Evolutionary conservation across 164 flowering plant genomes (phyloP), one percentile per base, ranked within the genome.

Genomic region (Annona squamosa): DNA sequence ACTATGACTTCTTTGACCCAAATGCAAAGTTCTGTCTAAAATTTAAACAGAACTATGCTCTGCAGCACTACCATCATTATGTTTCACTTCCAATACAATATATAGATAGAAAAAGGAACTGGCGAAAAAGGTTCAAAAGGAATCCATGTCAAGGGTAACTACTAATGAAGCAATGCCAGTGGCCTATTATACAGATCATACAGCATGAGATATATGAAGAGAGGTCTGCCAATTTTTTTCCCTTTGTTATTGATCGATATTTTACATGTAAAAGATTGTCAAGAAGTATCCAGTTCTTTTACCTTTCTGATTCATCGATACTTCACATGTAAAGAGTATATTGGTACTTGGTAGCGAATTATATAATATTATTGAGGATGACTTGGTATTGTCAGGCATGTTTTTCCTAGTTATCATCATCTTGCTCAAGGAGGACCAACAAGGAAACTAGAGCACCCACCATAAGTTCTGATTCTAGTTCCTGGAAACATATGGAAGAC

Each of bases 1-100:
- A 77, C 87, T 88, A 63, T 88, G 77, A 85, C 67, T 69, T 65
- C 68, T 65, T n/a, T 13, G 3, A 65, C 10, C 5, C 64, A 65
- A 68, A 71, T 65, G 57, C 19, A 70, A 56, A 4, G 7, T 43
- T 57, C 16, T 57, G 45, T 48, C 16, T 41, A 12, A 19, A 65
- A n/a, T 48, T 26, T 41, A 12, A 19, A 65, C 44, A 52, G 59
- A 52, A 37, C 13, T 64, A 4, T 64, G 67, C 37, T 44, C 42
- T 66, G 4, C 18, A 5, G 68, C 68, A 19, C 66, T 52, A 2
- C 9, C 57, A 63, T 5, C 37, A 64, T 64, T 52, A 19, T 63
- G 37, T 41, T 64, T 5, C 13, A 64, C 37, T 64, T 64, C 45
- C 9, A 19, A 12, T 4, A 9, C 42, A 48, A 13, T 4, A 45